These are phyloP conservation scores for Linnemannia hyalina DNA, from an alignment of 192 early-diverging fungal species.

Conservation along the genomic window DNA sequence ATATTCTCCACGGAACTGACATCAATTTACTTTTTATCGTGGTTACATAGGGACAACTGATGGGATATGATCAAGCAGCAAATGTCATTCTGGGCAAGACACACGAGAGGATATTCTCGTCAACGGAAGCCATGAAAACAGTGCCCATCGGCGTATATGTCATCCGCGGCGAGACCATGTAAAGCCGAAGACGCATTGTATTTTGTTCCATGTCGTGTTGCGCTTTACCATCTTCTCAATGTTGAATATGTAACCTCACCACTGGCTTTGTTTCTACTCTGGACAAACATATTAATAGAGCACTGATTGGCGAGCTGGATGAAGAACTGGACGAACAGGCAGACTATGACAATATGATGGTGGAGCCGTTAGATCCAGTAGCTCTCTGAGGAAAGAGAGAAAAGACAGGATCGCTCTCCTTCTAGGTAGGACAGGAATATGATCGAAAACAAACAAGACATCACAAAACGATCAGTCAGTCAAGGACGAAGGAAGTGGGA, in stretches of 20 bases:
- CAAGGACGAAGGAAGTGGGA: background rate
- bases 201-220: background rate
- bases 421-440: background rate
- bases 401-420: background rate
- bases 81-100: conserved; percentile 47
- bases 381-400: conserved; percentile 8
- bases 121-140: conserved; percentile 40
- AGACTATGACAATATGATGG: conserved; percentile 43
- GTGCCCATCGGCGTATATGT: conserved; percentile 55
- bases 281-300: conserved; percentile 9
- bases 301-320: conserved; percentile 45
- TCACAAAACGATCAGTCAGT: background rate
- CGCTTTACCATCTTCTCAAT: too few species aligned
- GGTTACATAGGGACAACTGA: conserved; percentile 31
- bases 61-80: conserved; percentile 47
- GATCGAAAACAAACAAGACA: background rate
- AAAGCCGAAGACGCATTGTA: background rate
- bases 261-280: background rate
- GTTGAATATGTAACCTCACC: background rate
- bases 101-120: conserved; percentile 50
- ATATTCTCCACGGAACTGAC: background rate
- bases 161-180: conserved; percentile 49
- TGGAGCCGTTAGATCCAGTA: conserved; percentile 47
- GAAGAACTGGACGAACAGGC: conserved; percentile 43
- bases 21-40: background rate